A percentile compares a stretch with the other conserved stretches of the same genome.
phyloP scores from a whole-genome alignment of 2,329 filamentous ascomycete species.

The Cyanodermella asteris region DNA sequence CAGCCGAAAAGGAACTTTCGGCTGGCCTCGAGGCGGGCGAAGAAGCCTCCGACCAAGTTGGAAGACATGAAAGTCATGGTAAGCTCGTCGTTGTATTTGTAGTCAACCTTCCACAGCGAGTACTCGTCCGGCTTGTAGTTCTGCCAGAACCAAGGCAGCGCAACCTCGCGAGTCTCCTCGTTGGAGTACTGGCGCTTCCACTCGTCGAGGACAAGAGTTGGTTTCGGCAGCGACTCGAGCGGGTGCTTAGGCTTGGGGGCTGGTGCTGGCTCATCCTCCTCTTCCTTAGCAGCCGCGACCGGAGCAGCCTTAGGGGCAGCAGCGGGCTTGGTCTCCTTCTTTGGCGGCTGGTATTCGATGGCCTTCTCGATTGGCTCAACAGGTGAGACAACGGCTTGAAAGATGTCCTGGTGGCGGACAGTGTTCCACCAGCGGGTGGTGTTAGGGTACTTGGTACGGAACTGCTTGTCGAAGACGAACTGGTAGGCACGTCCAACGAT shows the following conservation, averaged over 20 bases:
- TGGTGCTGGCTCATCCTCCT: slow-evolving; percentile 40
- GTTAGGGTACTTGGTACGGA: slow-evolving; percentile 64
- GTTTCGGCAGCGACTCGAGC: slow-evolving; percentile 59
- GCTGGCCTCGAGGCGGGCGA: slow-evolving; percentile 85
- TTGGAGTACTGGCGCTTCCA: slow-evolving; percentile 99
- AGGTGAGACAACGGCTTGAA: slow-evolving; percentile 55
- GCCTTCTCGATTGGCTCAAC: slow-evolving; percentile 64
- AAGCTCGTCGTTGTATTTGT: slow-evolving; percentile 99
- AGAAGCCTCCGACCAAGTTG: slow-evolving; percentile 84
- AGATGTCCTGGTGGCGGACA: slow-evolving; percentile 79
- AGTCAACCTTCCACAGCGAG: slow-evolving; percentile 82
- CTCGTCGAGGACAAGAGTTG: slow-evolving; percentile 74
- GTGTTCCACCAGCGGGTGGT: slow-evolving; percentile 88
- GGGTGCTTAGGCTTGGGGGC: slow-evolving; percentile 90
- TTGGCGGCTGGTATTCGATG: slow-evolving; percentile 51
- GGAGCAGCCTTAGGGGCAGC: slow-evolving; percentile 34
- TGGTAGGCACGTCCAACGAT: slow-evolving; percentile 76
- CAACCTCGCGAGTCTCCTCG: slow-evolving; percentile 58
- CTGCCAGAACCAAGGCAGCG: slow-evolving; percentile 97
- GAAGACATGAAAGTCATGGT: slow-evolving; percentile 96
- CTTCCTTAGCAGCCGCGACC: slow-evolving; percentile 28
- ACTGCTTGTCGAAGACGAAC: slow-evolving; percentile 83
- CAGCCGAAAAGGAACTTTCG: slow-evolving; percentile 96
- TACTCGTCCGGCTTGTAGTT: slow-evolving; percentile 86
- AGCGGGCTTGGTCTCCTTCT: slow-evolving; percentile 52